These are phyloP conservation scores for Prunus armeniaca DNA, from an alignment of 306 rosid genomes.

Conservation along the genomic window DNA sequence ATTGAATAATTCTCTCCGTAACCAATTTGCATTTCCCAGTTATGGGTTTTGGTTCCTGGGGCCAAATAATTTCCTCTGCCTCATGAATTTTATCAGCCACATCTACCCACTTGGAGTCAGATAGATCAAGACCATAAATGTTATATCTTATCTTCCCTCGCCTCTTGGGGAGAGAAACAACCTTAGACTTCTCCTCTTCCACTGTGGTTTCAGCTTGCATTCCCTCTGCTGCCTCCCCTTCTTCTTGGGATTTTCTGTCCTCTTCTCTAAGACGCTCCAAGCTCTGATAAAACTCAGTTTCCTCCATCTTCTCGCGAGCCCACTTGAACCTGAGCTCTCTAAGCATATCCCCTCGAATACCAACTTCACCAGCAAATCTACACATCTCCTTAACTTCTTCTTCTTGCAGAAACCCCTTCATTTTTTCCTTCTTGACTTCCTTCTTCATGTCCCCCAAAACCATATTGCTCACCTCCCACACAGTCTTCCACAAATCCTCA, in stretches of 20 bases:
- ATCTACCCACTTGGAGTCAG: conserved; percentile 75
- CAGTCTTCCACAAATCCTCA: conserved; percentile 86
- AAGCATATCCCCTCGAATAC: conserved; percentile 77
- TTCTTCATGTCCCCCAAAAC: conserved; percentile 77
- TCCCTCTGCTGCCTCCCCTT: conserved; percentile 14
- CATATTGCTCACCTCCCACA: conserved; percentile 82
- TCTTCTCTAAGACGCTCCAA: conserved; percentile 53
- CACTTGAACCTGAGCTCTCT: conserved; percentile 90
- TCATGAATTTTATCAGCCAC: conserved; percentile 73
- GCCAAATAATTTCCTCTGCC: conserved; percentile 58
- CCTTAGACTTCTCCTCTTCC: conserved; percentile 31
- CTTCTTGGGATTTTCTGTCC: conserved; percentile 26
- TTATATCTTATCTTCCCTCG: conserved; percentile 67
- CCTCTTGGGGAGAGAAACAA: conserved; percentile 77
- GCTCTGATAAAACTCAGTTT: conserved; percentile 61
- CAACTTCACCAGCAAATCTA: conserved; percentile 84
- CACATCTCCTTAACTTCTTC: conserved; percentile 84
- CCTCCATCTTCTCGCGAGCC: conserved; percentile 92
- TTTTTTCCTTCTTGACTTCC: conserved; percentile 71
- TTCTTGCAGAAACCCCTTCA: conserved; percentile 72
- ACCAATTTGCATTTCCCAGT: conserved; percentile 68
- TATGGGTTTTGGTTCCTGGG: conserved; percentile 62
- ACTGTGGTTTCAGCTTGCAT: conserved; percentile 12
- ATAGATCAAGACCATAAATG: conserved; percentile 85
- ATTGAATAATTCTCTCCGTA: conserved; percentile 47